Conservation (phyloP, 169 alveolate genomes). For the Condylostoma magnum region DNA sequence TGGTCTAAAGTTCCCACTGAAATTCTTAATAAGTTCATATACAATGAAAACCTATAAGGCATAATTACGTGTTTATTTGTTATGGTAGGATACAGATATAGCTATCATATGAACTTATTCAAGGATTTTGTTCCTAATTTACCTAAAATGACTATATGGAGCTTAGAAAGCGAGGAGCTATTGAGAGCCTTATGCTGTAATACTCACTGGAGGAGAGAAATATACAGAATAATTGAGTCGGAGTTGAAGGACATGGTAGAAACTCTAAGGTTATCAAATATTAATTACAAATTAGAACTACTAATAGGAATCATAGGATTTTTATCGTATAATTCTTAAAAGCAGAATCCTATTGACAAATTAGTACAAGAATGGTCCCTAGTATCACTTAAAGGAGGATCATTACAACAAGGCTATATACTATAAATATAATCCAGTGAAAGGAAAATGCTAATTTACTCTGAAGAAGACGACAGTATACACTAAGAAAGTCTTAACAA, state of each 20-base stretch:
- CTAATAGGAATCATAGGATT: neutral
- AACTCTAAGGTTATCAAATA: neutral
- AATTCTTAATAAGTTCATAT: neutral
- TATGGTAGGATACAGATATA: conserved; percentile 5
- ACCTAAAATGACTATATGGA: conserved; percentile 16
- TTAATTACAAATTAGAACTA: neutral
- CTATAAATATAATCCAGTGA: neutral
- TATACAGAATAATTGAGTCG: neutral
- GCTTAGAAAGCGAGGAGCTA: conserved; percentile 21
- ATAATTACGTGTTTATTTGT: neutral
- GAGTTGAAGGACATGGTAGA: neutral
- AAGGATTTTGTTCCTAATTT: conserved; percentile 26
- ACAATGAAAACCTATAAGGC: neutral
- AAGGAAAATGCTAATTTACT: neutral
- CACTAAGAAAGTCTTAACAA: conserved; percentile 22
- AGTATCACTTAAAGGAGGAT: conserved; percentile 26
- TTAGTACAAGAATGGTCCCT: conserved; percentile 23
- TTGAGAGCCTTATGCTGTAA: conserved; percentile 1
- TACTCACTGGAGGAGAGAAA: conserved; percentile 15
- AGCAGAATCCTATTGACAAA: conserved; percentile 14
- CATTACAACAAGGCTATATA: conserved; percentile 17
- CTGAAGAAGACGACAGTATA: conserved; percentile 27
- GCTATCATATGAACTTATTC: conserved; percentile 2
- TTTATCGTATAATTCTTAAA: neutral
- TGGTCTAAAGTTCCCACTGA: conserved; percentile 12